phyloP scores from a whole-genome alignment of 2,329 filamentous ascomycete genomes.

The Sporothrix dimorphospora region DNA sequence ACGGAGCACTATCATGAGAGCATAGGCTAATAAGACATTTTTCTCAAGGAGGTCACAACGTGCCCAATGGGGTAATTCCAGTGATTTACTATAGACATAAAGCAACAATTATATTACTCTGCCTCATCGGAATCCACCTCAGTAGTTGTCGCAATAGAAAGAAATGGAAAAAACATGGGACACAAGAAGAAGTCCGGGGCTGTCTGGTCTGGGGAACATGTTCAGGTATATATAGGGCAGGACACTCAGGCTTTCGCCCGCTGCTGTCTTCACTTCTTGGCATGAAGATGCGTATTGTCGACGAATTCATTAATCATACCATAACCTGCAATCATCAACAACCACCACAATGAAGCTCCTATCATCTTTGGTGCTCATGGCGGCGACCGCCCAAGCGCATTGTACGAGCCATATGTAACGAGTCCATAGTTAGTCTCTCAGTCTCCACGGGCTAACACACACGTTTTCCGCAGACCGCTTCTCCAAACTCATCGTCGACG shows the following conservation, averaged over 20 bases:
- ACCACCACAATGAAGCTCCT: constrained; percentile 35
- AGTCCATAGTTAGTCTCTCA: too few species aligned
- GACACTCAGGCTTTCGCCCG: too few species aligned
- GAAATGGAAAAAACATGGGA: too few species aligned
- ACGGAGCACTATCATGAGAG: not conserved
- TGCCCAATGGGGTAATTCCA: not conserved
- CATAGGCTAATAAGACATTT: not conserved
- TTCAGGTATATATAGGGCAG: not conserved
- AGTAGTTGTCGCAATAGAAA: too few species aligned
- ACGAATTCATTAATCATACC: not conserved
- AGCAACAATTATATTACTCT: not conserved
- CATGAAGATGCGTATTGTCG: too few species aligned
- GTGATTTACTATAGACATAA: not conserved
- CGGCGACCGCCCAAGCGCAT: constrained; percentile 31
- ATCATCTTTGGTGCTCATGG: constrained; percentile 30
- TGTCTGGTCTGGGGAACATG: not conserved
- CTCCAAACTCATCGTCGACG: constrained; percentile 32
- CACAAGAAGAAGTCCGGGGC: not conserved
- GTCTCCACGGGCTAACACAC: too few species aligned
- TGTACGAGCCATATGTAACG: too few species aligned
- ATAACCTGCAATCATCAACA: not conserved
- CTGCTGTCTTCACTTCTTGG: not conserved
- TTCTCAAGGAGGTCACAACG: too few species aligned
- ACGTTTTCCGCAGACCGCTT: constrained; percentile 32
- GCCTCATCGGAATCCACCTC: not conserved